These are phyloP conservation scores for Cichorium intybus DNA, from an alignment of 140 eudicot genomes.

Conservation along the genomic window DNA sequence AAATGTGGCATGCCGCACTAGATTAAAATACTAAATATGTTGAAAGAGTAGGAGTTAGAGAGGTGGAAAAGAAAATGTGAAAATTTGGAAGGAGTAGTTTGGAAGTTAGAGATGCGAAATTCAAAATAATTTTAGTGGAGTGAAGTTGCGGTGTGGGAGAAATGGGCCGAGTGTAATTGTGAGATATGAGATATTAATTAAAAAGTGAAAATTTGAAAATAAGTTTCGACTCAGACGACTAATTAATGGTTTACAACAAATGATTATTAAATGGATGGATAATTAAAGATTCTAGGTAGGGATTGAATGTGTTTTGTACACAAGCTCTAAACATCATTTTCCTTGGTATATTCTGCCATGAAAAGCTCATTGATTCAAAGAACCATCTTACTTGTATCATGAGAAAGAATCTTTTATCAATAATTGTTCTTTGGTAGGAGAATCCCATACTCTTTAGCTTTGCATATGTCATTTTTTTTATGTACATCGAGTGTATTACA, in stretches of 20 bases:
- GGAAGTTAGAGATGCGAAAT: too few species aligned
- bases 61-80: too few species aligned
- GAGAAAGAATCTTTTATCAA: constrained; percentile 24
- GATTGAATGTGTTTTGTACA: constrained; percentile 11
- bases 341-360: constrained; percentile 29
- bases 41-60: too few species aligned
- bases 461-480: constrained; percentile 6
- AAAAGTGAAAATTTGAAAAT: too few species aligned
- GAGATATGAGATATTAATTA: too few species aligned
- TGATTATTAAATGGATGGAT: background rate
- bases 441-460: constrained; percentile 16
- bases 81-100: too few species aligned
- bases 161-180: too few species aligned
- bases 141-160: too few species aligned
- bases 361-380: constrained; percentile 16
- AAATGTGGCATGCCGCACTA: too few species aligned
- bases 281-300: constrained; percentile 10
- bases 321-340: constrained; percentile 25
- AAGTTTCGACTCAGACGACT: too few species aligned
- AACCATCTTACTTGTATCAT: constrained; percentile 27
- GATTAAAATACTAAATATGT: too few species aligned
- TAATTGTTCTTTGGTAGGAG: constrained; percentile 8
- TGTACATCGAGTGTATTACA: background rate
- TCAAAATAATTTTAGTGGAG: too few species aligned
- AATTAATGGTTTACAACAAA: background rate